phyloP scores from a whole-genome alignment of 495 filamentous ascomycete genomes.

The Cercophora scortea region DNA sequence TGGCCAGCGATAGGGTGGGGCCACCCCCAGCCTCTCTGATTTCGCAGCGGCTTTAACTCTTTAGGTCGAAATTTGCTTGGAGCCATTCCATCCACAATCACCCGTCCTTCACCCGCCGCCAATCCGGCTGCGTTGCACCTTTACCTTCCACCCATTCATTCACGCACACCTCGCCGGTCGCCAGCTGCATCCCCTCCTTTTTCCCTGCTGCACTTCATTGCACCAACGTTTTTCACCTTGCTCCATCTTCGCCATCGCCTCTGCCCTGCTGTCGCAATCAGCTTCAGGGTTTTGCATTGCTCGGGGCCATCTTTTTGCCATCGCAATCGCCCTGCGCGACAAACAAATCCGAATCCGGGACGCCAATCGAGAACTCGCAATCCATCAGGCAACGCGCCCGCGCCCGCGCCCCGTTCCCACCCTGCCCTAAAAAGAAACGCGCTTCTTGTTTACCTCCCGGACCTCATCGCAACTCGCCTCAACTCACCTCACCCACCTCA shows the following conservation, averaged over 20 bases:
- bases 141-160: neutral
- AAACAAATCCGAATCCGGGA: neutral
- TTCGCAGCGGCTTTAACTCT: slow-evolving; percentile 12
- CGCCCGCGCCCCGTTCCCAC: slow-evolving; percentile 18
- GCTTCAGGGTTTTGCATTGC: slow-evolving; percentile 10
- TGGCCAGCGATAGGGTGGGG: neutral
- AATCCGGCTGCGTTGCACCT: neutral
- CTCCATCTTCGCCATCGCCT: slow-evolving; percentile 12
- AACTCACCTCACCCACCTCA: slow-evolving; percentile 1
- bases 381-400: slow-evolving; percentile 12
- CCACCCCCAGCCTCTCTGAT: slow-evolving; percentile 26
- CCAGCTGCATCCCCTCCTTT: slow-evolving; percentile 5
- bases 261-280: slow-evolving; percentile 14
- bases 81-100: slow-evolving; percentile 2
- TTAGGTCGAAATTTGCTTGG: slow-evolving; percentile 3
- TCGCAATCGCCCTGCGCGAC: slow-evolving; percentile 2
- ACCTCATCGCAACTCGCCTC: slow-evolving; percentile 4
- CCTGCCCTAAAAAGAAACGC: slow-evolving; percentile 34
- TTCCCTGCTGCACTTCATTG: slow-evolving; percentile 3
- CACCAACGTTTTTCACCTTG: neutral
- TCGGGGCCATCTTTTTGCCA: slow-evolving; percentile 2
- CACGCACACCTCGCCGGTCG: neutral
- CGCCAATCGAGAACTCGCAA: neutral
- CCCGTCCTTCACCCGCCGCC: neutral
- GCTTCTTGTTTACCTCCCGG: slow-evolving; percentile 28